These are phyloP conservation scores for Fusarium continuum DNA, from an alignment of 2,329 filamentous ascomycete species.

Conservation along the genomic window DNA sequence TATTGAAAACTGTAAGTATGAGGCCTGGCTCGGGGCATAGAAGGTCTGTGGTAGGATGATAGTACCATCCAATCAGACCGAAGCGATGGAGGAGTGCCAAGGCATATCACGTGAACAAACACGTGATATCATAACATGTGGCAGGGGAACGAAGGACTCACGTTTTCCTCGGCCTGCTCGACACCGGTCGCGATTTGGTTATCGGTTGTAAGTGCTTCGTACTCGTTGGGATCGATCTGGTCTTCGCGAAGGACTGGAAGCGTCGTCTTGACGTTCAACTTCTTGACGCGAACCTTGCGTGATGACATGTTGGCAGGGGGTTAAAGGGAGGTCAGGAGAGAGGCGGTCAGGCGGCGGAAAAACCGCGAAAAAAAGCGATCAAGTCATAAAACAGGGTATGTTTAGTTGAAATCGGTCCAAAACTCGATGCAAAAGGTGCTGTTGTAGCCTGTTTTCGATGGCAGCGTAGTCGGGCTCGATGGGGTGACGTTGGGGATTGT, in stretches of 20 bases:
- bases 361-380: conserved; percentile 71
- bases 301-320: conserved; percentile 65
- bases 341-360: conserved; percentile 62
- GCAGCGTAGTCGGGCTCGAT: conserved; percentile 57
- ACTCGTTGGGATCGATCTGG: conserved; percentile 86
- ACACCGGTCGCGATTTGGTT: conserved; percentile 94
- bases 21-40: not conserved
- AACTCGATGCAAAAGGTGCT: conserved; percentile 61
- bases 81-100: not conserved
- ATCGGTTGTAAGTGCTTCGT: conserved; percentile 85
- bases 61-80: conserved; percentile 19
- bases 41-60: conserved; percentile 12
- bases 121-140: conserved; percentile 58
- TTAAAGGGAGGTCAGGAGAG: conserved; percentile 50
- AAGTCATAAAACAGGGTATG: conserved; percentile 68
- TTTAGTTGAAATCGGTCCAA: conserved; percentile 59
- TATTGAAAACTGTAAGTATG: conserved; percentile 54
- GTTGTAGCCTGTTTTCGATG: conserved; percentile 65
- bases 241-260: conserved; percentile 88
- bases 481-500: conserved; percentile 66
- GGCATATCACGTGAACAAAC: conserved; percentile 55
- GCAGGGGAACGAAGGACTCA: conserved; percentile 64
- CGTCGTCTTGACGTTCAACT: conserved; percentile 89
- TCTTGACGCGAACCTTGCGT: conserved; percentile 82
- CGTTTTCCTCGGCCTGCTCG: conserved; percentile 96